These are phyloP conservation scores for Nannochloropsis oceanica DNA, from an alignment of 108 stramenopile species.

Conservation along the genomic window DNA sequence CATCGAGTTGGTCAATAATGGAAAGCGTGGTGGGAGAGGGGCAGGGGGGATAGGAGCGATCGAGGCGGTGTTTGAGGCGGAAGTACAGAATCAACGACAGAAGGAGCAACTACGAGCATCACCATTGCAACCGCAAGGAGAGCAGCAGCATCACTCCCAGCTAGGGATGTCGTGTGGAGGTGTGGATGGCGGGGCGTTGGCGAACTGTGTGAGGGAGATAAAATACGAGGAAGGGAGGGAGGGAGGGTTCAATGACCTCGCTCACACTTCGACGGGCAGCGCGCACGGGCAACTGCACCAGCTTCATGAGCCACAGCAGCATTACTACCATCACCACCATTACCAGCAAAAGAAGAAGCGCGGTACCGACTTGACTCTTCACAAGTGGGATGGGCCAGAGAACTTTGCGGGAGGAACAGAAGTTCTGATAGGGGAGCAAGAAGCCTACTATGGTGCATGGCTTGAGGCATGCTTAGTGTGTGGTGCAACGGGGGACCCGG, in stretches of 20 bases:
- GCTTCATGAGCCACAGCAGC: neutral
- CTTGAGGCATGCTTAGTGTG: constrained; percentile 3
- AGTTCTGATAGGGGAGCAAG: neutral
- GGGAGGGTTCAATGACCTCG: neutral
- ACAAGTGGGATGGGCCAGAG: neutral
- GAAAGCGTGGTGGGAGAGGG: neutral
- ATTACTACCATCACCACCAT: neutral
- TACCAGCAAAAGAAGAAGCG: neutral
- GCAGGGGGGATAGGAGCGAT: neutral
- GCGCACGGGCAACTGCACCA: neutral
- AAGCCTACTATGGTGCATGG: neutral
- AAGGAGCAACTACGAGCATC: neutral
- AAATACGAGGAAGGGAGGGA: neutral
- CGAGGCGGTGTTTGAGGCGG: neutral
- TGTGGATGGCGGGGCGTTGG: neutral
- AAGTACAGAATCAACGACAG: neutral
- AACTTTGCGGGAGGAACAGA: neutral
- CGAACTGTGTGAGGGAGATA: neutral
- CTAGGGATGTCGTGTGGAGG: neutral
- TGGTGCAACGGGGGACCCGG: neutral
- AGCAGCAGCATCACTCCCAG: neutral
- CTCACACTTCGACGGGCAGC: neutral
- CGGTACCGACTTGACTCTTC: neutral
- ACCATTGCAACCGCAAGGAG: neutral
- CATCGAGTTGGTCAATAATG: neutral